Evolutionary conservation across 495 filamentous ascomycete genomes (phyloP), one percentile per base, ranked within the genome.

Genomic region (Pseudoneurospora amorphoporcata): DNA sequence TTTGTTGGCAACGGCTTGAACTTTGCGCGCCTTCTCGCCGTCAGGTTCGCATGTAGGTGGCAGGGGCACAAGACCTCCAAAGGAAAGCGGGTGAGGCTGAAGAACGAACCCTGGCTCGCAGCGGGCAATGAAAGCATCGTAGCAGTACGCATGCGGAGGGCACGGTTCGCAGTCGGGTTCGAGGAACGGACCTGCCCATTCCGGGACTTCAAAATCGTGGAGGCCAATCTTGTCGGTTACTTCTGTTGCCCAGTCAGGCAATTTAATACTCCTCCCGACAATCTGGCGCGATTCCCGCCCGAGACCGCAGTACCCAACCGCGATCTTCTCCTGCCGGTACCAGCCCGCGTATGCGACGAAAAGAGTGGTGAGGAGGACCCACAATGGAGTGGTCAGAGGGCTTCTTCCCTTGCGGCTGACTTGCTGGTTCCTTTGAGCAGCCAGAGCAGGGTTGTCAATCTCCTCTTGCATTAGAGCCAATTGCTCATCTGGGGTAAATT

Each of bases 1-100:
- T 76, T 89, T 90, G 81, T 98, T 91, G 4, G 93, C 93, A 35
- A 99, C 93, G 43, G 90, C 88, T 76, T 93, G 91, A 61, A 98
- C 92, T 37, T 90, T 89, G 68, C 94, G 91, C 23, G 91, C 92
- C 78, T 97, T 98, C 79, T 95, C 92, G 69, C 94, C 92, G 79
- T 99, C 96, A 2, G 96, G 90, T 79, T 97, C 95, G 79, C 95
- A 99, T n/a, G 91, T 93, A 14, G 95, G 95, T 2, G 95, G 88
- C 38, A 98, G 83, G 19, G 95, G 95, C 9, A 98, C 77, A 16
- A 95, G 76, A 4, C 95, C 95, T 32, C 90, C 89, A 0, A 98
- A 77, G 0, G 94, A 89, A 14, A 97, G 85, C 8, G 94, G 95
- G 80, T 98, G 95, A 8, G 90, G 86, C 78, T 91, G 90, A 38